phyloP scores from a whole-genome alignment of 495 filamentous ascomycete genomes.

The Neurospora terricola region DNA sequence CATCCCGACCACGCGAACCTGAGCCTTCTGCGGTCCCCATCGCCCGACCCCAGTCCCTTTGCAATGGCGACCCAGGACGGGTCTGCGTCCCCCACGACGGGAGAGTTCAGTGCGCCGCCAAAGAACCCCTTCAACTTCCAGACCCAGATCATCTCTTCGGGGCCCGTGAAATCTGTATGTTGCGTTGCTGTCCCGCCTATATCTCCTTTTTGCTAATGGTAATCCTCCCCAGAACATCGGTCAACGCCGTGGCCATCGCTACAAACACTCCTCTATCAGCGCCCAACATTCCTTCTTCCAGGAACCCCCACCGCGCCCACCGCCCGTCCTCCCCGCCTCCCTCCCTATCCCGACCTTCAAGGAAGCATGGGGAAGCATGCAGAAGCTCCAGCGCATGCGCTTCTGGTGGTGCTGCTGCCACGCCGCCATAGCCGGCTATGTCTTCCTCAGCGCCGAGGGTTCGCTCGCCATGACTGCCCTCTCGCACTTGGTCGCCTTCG shows the following conservation, averaged over 20 bases:
- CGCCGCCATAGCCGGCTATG: conserved; percentile 65
- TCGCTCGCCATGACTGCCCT: conserved; percentile 89
- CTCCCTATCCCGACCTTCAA: conserved; percentile 84
- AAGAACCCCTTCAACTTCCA: conserved; percentile 86
- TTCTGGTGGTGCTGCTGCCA: conserved; percentile 88
- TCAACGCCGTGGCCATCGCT: conserved; percentile 89
- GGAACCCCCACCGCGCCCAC: conserved; percentile 80
- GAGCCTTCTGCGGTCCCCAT: conserved; percentile 9
- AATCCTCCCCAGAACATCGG: conserved; percentile 54
- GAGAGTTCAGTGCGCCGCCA: conserved; percentile 22
- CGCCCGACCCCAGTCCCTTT: conserved; percentile 15
- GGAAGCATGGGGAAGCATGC: conserved; percentile 79
- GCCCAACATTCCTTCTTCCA: conserved; percentile 85
- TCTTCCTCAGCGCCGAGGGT: conserved; percentile 73
- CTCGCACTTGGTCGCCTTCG: conserved; percentile 88
- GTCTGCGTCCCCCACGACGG: conserved; percentile 8
- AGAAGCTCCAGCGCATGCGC: conserved; percentile 70
- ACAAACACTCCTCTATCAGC: conserved; percentile 93
- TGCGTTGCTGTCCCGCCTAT: not conserved
- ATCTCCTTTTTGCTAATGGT: not conserved
- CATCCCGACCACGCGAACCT: conserved; percentile 10
- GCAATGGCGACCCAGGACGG: conserved; percentile 26
- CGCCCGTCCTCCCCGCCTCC: conserved; percentile 82
- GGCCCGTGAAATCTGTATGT: conserved; percentile 74
- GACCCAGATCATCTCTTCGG: conserved; percentile 66